Conservation (phyloP, 441 rosid species). For the Corymbia calophylla region DNA sequence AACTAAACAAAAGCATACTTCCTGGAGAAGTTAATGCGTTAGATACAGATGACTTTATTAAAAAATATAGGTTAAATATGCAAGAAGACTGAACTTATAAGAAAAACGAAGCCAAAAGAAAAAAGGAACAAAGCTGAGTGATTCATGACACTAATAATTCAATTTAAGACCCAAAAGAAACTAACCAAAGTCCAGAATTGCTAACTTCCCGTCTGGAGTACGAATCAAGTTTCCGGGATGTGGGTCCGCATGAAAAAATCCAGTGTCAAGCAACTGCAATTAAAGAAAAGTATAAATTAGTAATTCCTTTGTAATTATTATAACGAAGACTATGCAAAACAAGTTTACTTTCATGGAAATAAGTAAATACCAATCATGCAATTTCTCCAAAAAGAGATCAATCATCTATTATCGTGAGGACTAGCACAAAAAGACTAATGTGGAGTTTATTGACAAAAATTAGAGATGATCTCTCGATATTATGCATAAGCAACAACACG, state of each 20-base stretch:
- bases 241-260: constrained; percentile 98
- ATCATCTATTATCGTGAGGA: not conserved
- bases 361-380: not conserved
- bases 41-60: not conserved
- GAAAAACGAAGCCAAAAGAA: not conserved
- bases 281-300: not conserved
- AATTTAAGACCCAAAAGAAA: not conserved
- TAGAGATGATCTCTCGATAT: not conserved
- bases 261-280: constrained; percentile 89
- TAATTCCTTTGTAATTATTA: not conserved
- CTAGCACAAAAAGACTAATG: not conserved
- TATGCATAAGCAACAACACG: not conserved
- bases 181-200: constrained; percentile 96
- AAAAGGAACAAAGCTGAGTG: not conserved
- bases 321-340: not conserved
- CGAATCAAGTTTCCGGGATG: constrained; percentile 99
- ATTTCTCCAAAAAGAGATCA: not conserved
- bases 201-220: constrained; percentile 95
- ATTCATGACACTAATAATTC: not conserved
- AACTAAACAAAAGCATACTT: not conserved
- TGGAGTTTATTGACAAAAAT: not conserved
- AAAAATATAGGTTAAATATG: not conserved
- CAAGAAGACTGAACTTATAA: not conserved
- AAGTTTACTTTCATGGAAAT: not conserved
- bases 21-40: not conserved